A percentile compares a stretch with the other conserved stretches of the same genome.
Conservation (phyloP, 1,139 yeast species). For the Saccharomycopsis hybrid region DNA sequence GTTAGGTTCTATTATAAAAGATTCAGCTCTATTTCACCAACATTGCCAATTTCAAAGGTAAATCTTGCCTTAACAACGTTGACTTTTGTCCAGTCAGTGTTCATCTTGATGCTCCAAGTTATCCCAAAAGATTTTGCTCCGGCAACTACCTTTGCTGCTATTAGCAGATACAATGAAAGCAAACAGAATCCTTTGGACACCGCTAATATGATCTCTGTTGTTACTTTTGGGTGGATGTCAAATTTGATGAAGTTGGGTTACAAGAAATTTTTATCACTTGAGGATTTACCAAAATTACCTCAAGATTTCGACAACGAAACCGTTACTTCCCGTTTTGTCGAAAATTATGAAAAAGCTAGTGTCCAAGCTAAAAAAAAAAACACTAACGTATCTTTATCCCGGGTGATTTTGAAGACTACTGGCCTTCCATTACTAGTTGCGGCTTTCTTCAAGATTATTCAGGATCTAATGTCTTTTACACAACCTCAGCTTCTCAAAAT, state of each 20-base stretch:
- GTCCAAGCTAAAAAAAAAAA: constrained; percentile 28
- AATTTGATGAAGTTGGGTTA: constrained; percentile 85
- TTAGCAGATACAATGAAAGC: constrained; percentile 32
- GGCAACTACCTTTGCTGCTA: constrained; percentile 35
- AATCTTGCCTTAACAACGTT: constrained; percentile 41
- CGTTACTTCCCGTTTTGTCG: constrained; percentile 44
- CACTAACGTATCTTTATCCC: constrained; percentile 50
- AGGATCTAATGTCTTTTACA: constrained; percentile 75
- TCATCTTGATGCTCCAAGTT: constrained; percentile 51
- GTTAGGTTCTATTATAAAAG: constrained; percentile 39
- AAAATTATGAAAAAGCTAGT: constrained; percentile 47
- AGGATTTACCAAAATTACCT: constrained; percentile 81
- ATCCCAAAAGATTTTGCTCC: constrained; percentile 40
- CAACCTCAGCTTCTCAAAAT: constrained; percentile 83
- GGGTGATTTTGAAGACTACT: constrained; percentile 61
- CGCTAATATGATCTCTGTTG: constrained; percentile 74
- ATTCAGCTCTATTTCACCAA: no score
- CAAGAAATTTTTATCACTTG: constrained; percentile 60
- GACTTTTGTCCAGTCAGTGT: constrained; percentile 41
- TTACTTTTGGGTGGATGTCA: constrained; percentile 91
- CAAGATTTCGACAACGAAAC: constrained; percentile 47
- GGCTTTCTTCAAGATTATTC: constrained; percentile 69
- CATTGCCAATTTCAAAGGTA: constrained; percentile 2
- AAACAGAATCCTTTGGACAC: constrained; percentile 60
- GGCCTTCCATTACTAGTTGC: constrained; percentile 66